Evolutionary conservation across 1,284 basidiomycete genomes (phyloP).

Genomic region (Porphyrellus sp.): DNA sequence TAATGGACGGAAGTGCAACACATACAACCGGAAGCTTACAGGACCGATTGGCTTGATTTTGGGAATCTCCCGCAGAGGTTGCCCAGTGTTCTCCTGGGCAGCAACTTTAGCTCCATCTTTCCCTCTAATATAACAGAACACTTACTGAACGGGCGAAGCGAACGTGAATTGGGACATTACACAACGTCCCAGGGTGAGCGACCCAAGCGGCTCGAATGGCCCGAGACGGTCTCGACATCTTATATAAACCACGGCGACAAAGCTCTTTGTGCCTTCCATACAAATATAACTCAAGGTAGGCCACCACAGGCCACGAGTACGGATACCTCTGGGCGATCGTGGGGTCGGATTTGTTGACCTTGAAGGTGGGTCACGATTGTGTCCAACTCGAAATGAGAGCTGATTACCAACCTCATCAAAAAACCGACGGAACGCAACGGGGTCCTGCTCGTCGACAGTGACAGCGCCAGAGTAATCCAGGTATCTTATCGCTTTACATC

Average conservation of each 20-base stretch:
- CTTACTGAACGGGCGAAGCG: conserved; percentile 13
- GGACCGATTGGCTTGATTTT: background rate
- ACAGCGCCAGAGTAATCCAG: conserved; percentile 1
- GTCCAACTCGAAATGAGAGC: background rate
- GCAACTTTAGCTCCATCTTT: background rate
- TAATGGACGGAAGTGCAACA: background rate
- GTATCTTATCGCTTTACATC: background rate
- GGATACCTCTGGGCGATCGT: conserved; percentile 15
- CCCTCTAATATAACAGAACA: background rate
- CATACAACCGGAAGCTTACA: conserved; percentile 5
- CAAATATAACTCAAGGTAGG: conserved; percentile 23
- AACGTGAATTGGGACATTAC: conserved; percentile 13
- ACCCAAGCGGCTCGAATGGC: background rate
- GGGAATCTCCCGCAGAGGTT: background rate
- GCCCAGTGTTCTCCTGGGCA: conserved; percentile 10
- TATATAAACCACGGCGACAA: background rate
- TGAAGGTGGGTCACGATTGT: background rate
- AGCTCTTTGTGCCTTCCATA: background rate
- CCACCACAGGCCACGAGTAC: conserved; percentile 20
- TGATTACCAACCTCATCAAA: conserved; percentile 14
- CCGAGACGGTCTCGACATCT: too few relatives aligned
- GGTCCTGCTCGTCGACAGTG: conserved; percentile 15
- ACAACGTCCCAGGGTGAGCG: background rate
- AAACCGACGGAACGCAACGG: conserved; percentile 8
- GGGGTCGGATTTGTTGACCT: conserved; percentile 17